A percentile compares a stretch with the other conserved stretches of the same genome.
These are phyloP conservation scores for Neurospora sp. DNA, from an alignment of 495 filamentous ascomycete species.

Conservation along the genomic window DNA sequence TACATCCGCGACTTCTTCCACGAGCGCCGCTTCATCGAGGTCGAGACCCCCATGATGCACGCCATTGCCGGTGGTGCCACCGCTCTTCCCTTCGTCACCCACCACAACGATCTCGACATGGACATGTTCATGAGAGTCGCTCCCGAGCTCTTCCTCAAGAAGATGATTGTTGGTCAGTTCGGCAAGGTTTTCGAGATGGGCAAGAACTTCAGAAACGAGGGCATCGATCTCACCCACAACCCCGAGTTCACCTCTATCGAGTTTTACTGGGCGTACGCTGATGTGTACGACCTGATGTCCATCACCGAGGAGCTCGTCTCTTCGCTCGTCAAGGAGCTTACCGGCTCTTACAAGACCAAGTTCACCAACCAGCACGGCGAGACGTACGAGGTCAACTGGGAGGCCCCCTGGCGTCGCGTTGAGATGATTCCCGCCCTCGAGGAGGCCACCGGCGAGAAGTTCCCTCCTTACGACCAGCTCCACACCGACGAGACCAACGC, in stretches of 20 bases:
- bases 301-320: conserved; percentile 92
- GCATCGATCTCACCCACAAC: conserved; percentile 86
- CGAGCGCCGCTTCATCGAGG: conserved; percentile 73
- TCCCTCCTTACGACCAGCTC: conserved; percentile 79
- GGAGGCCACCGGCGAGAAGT: conserved; percentile 80
- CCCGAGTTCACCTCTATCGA: conserved; percentile 92
- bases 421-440: conserved; percentile 97
- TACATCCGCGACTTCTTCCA: conserved; percentile 87
- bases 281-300: conserved; percentile 86
- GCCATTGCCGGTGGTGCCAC: conserved; percentile 91
- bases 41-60: conserved; percentile 98
- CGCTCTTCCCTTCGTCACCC: conserved; percentile 87
- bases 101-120: conserved; percentile 89
- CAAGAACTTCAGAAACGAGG: conserved; percentile 88
- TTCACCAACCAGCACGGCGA: conserved; percentile 77
- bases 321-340: conserved; percentile 80
- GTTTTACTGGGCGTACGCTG: conserved; percentile 93
- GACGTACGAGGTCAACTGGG: conserved; percentile 87
- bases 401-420: conserved; percentile 81
- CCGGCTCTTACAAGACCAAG: conserved; percentile 71
- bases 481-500: conserved; percentile 80
- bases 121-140: conserved; percentile 85
- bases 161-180: conserved; percentile 85
- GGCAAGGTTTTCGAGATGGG: conserved; percentile 80
- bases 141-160: conserved; percentile 91